Evolutionary conservation across 164 flowering plant species (phyloP).

Genomic region (Vitis rupestris): DNA sequence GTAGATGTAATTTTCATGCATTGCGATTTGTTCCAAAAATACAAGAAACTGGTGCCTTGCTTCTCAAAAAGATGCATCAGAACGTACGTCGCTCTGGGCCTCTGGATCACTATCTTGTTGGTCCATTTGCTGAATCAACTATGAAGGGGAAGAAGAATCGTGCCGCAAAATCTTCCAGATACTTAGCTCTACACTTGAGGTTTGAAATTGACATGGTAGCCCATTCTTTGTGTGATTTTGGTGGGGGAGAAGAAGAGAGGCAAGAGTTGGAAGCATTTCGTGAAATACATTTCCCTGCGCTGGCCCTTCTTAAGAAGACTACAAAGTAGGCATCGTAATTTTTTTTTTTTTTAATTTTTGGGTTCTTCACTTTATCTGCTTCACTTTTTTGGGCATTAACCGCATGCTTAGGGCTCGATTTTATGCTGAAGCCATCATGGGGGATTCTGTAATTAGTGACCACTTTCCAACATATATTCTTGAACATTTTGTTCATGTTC

Average conservation of each 20-base stretch:
- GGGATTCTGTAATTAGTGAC: too few relatives aligned
- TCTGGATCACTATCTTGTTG: slow-evolving; percentile 74
- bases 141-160: slow-evolving; percentile 23
- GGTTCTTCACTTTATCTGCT: too few relatives aligned
- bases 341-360: background rate
- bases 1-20: slow-evolving; percentile 99
- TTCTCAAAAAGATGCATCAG: slow-evolving; percentile 70
- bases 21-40: slow-evolving; percentile 85
- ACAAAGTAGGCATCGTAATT: slow-evolving; percentile 50
- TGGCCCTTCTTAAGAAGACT: slow-evolving; percentile 53
- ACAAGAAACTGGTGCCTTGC: slow-evolving; percentile 87
- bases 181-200: slow-evolving; percentile 85
- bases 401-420: too few relatives aligned
- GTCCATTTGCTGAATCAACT: slow-evolving; percentile 49
- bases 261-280: slow-evolving; percentile 87
- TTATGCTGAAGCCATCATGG: too few relatives aligned
- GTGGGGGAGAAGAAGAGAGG: slow-evolving; percentile 90
- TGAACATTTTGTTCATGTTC: too few relatives aligned
- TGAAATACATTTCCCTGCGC: slow-evolving; percentile 81
- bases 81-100: slow-evolving; percentile 48
- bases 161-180: slow-evolving; percentile 48
- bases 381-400: too few relatives aligned
- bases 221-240: slow-evolving; percentile 93
- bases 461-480: too few relatives aligned
- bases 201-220: slow-evolving; percentile 99